A percentile compares a stretch with the other conserved stretches of the same genome.
These are phyloP conservation scores for Coemansia sp. DNA, from an alignment of 192 early-diverging fungal genomes.

Conservation along the genomic window DNA sequence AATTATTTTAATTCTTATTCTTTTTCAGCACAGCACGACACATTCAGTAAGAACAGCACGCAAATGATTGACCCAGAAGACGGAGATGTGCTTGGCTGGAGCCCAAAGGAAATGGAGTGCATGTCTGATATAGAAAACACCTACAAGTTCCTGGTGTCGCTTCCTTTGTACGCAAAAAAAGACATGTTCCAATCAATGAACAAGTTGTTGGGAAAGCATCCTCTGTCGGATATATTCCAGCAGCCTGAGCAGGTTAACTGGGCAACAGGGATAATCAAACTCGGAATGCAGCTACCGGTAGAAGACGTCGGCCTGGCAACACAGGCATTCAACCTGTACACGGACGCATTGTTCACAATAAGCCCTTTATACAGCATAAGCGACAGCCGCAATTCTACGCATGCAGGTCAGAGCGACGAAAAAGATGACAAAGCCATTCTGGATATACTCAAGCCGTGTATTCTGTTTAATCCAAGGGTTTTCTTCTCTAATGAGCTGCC, in stretches of 20 bases:
- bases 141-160: slow-evolving; percentile 31
- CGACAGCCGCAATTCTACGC: not conserved
- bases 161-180: slow-evolving; percentile 36
- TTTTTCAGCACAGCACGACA: not conserved
- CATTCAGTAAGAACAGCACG: too few species aligned
- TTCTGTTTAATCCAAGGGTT: slow-evolving; percentile 44
- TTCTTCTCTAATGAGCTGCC: slow-evolving; percentile 51
- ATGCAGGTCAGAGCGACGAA: not conserved
- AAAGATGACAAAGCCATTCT: slow-evolving; percentile 1
- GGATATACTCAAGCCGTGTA: slow-evolving; percentile 23
- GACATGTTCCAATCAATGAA: slow-evolving; percentile 37
- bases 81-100: slow-evolving; percentile 37
- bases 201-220: slow-evolving; percentile 13
- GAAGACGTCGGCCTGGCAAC: slow-evolving; percentile 29
- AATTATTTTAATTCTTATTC: too few species aligned
- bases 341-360: slow-evolving; percentile 30
- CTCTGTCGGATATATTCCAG: slow-evolving; percentile 25
- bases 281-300: slow-evolving; percentile 49
- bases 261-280: slow-evolving; percentile 34
- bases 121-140: not conserved
- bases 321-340: slow-evolving; percentile 41
- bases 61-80: slow-evolving; percentile 45
- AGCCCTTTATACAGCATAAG: slow-evolving; percentile 8
- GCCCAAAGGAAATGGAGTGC: slow-evolving; percentile 3
- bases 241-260: slow-evolving; percentile 35